Evolutionary conservation across 192 early-diverging fungal genomes (phyloP), one percentile per base, ranked within the genome.

Genomic region (Linnemannia schmuckeri): DNA sequence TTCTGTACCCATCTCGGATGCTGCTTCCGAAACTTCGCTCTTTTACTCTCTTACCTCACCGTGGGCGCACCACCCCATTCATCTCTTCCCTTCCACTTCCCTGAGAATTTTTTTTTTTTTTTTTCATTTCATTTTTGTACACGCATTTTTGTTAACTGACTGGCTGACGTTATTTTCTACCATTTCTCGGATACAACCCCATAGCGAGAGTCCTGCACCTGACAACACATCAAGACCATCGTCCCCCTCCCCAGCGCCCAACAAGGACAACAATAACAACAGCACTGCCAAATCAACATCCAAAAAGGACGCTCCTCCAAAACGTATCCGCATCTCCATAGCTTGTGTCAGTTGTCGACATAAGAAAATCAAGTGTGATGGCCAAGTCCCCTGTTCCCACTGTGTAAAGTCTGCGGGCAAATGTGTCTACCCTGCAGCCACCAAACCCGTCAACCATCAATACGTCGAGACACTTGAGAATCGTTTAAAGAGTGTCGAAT

Each of bases 351-450:
- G 71, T 49, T 89, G 89, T 74, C 79, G 89, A 17, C 77, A 84
- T 18, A 84, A 84, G 71, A 89, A 89, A 68, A 87, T 88, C 41
- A 89, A 89, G 78, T 89, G 89, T 41, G 82, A 89, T 71, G 89
- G 89, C 13, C 82, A 83, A 71, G 72, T 78, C 17, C 89, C 89
- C 12, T 89, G 89, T 49, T 75, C 85, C 2, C 86, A 89, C 78
- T 89, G 89, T 44, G 76, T 82, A 80, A 86, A 86, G 38, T 72
- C 52, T n/a, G 35, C 44, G 12, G 57, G 57, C 9, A 71, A 81
- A 9, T 86, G 84, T 61, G 38, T 86, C 38, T 86, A 86, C 18
- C 84, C 84, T 30, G 79, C 44, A 13, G 84, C 79, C 3, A 86
- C 74, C 79, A 86, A 86, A n/a, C 84, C 84, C 17, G 75, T 86